These are phyloP conservation scores for Phytophthora cactorum DNA, from an alignment of 352 stramenopile genomes.

Conservation along the genomic window DNA sequence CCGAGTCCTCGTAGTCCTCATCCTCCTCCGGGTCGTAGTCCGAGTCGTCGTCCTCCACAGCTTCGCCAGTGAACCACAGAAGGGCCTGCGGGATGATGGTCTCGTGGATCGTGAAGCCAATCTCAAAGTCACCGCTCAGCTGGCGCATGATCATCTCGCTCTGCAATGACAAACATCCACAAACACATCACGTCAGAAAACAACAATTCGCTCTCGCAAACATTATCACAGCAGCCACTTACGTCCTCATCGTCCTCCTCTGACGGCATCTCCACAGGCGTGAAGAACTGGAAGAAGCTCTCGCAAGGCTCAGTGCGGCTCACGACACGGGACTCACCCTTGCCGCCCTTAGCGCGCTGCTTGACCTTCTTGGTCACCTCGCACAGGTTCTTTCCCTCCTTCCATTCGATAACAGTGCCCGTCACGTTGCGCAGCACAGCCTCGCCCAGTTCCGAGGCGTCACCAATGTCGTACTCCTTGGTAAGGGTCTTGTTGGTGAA, in stretches of 20 bases:
- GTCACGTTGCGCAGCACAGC: conserved; percentile 80
- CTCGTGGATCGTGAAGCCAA: conserved; percentile 89
- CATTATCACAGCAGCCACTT: conserved; percentile 33
- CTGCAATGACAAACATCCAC: conserved; percentile 38
- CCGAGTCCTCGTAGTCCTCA: conserved; percentile 71
- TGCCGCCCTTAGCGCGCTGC: conserved; percentile 82
- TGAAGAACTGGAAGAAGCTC: conserved; percentile 91
- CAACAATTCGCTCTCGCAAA: background rate
- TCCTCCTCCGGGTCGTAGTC: conserved; percentile 85
- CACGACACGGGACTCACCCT: conserved; percentile 77
- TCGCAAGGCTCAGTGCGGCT: conserved; percentile 84
- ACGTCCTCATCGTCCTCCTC: conserved; percentile 87
- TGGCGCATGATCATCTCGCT: conserved; percentile 89
- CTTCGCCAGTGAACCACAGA: conserved; percentile 88
- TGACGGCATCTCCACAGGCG: conserved; percentile 84
- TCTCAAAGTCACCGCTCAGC: conserved; percentile 84
- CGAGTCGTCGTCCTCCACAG: conserved; percentile 78
- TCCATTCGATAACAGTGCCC: conserved; percentile 83
- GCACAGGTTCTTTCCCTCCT: conserved; percentile 83
- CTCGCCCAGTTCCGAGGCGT: conserved; percentile 81
- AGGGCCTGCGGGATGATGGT: conserved; percentile 88
- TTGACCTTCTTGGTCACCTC: conserved; percentile 90
- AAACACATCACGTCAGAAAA: conserved; percentile 14
- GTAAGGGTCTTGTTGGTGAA: conserved; percentile 80
- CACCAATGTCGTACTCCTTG: conserved; percentile 89